Evolutionary conservation across 2,329 filamentous ascomycete species (phyloP).

Genomic region (Pyricularia pennisetigena): DNA sequence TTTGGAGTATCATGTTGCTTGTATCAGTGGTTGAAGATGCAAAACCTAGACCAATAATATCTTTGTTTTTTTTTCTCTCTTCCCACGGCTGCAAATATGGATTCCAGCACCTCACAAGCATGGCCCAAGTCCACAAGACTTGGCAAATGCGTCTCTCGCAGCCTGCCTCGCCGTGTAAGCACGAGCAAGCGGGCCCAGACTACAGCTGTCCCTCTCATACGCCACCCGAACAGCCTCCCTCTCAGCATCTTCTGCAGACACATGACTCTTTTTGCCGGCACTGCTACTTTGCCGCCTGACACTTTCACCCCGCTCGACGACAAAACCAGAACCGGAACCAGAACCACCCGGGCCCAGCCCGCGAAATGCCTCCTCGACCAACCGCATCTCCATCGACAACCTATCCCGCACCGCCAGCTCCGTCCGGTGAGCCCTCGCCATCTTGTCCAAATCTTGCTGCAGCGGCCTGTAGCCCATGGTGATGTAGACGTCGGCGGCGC

Average conservation of each 20-base stretch:
- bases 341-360: neutral
- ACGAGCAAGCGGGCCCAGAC: neutral
- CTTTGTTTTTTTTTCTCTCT: neutral
- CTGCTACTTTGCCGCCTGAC: neutral
- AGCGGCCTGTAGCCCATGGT: neutral
- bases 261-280: neutral
- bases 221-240: neutral
- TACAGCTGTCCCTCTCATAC: neutral
- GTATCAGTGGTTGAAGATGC: neutral
- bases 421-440: neutral
- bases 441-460: neutral
- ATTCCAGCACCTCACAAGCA: neutral
- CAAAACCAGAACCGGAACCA: neutral
- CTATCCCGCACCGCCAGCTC: neutral
- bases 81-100: neutral
- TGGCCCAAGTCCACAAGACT: neutral
- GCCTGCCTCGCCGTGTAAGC: neutral
- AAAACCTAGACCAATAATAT: neutral
- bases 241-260: neutral
- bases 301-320: neutral
- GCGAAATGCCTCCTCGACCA: neutral
- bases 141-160: neutral
- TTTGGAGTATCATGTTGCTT: neutral
- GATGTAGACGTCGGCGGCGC: neutral
- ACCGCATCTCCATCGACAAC: neutral